Evolutionary conservation across 192 early-diverging fungal species (phyloP), one percentile per base, ranked within the genome.

Genomic region (Phycomyces blakesleeanus): DNA sequence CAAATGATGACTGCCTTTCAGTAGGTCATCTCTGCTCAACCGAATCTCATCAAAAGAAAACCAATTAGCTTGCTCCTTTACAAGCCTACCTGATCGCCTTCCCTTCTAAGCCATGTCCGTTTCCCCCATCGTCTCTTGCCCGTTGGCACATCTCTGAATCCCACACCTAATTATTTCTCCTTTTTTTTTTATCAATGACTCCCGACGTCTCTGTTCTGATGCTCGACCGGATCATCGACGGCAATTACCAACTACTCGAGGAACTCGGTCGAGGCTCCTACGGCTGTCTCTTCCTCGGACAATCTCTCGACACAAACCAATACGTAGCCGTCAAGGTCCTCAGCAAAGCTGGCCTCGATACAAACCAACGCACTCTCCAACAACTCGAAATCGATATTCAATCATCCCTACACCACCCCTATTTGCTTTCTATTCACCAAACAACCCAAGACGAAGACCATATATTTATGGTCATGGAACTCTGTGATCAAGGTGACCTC

Each of bases 381-480:
- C 76, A 75, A 16, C 69, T 77, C 34, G 83, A 85, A 77, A 75
- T 85, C 39, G 80, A 79, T 49, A 81, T 85, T 61, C 83, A 85
- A 55, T 66, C 78, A 10, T 70, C 76, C 11, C 79, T 90, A 9
- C 15, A 52, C 25, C 95, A 97, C 75, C 83, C 83, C 34, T 89
- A 93, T 76, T 83, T 98, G 12, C 84, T 94, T 24, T 86, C 88
- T 50, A 83, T 98, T 20, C 84, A 91, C 73, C 89, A 92, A 52
- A 89, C 94, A 59, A 86, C 96, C 59, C 93, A 97, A 78, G 92
- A 92, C 22, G 85, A 89, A 51, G 73, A 86, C 58, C 87, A 90
- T 56, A 83, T 96, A 10, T 96, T 90, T 73, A 78, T 98, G 59
- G 85, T 97, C 51, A 97, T 98, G 96, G 96, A 98, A 74, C 83